These are phyloP conservation scores for Haplographium delicatum DNA, from an alignment of 495 filamentous ascomycete species.

Conservation along the genomic window DNA sequence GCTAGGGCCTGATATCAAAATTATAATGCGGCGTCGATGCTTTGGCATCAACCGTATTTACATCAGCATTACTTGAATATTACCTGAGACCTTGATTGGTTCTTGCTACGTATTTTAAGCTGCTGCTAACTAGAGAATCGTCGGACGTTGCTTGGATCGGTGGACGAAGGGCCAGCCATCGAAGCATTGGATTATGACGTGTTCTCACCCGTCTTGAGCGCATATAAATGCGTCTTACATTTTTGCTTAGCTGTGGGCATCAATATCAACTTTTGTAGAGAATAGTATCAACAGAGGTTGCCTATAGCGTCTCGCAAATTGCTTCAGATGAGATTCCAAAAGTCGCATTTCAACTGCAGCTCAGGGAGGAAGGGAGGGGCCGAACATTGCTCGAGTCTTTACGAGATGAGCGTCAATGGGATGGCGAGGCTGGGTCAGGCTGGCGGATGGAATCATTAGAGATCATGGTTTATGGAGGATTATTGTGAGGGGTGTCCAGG, in stretches of 20 bases:
- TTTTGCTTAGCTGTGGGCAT: slow-evolving; percentile 20
- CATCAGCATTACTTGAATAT: slow-evolving; percentile 17
- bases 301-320: slow-evolving; percentile 13
- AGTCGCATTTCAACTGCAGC: slow-evolving; percentile 22
- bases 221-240: slow-evolving; percentile 19
- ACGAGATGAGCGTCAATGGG: slow-evolving; percentile 4
- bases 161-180: slow-evolving; percentile 3
- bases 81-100: slow-evolving; percentile 13
- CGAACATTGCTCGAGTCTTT: slow-evolving; percentile 15
- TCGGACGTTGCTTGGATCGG: slow-evolving; percentile 21
- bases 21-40: slow-evolving; percentile 23
- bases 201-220: slow-evolving; percentile 11
- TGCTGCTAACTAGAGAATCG: slow-evolving; percentile 12
- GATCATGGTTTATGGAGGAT: slow-evolving; percentile 9
- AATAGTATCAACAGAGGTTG: slow-evolving; percentile 18
- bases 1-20: neutral
- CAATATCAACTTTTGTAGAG: slow-evolving; percentile 6
- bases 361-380: slow-evolving; percentile 26
- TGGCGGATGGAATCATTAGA: slow-evolving; percentile 16
- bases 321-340: slow-evolving; percentile 20
- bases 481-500: slow-evolving; percentile 7
- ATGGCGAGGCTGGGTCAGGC: slow-evolving; percentile 23
- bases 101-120: slow-evolving; percentile 22
- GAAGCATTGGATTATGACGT: slow-evolving; percentile 18
- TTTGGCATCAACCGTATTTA: slow-evolving; percentile 18